phyloP scores from a whole-genome alignment of 768 basidiomycete genomes.

The Lepiota venenata region DNA sequence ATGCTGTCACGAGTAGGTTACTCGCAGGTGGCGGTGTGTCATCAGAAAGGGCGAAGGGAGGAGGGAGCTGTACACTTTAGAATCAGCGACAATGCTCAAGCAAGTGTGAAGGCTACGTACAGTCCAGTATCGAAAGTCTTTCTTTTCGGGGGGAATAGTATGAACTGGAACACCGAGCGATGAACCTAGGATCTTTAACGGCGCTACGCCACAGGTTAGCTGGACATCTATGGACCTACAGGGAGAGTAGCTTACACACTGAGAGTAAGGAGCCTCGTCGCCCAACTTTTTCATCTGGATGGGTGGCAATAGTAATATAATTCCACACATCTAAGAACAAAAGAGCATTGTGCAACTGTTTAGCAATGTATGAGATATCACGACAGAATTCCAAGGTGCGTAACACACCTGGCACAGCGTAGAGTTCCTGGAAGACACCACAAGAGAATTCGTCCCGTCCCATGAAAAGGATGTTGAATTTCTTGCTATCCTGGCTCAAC shows the following conservation, averaged over 20 bases:
- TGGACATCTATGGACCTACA: neutral
- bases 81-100: neutral
- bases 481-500: conserved; percentile 4
- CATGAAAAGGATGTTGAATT: conserved; percentile 79
- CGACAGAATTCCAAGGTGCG: neutral
- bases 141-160: conserved; percentile 55
- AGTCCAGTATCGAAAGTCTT: conserved; percentile 63
- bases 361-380: conserved; percentile 10
- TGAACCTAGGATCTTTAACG: conserved; percentile 59
- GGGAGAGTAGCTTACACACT: conserved; percentile 42
- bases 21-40: conserved; percentile 26
- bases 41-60: conserved; percentile 28
- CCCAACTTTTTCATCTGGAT: conserved; percentile 63
- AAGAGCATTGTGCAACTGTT: conserved; percentile 6
- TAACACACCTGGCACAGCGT: conserved; percentile 54
- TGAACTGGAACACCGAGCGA: conserved; percentile 51
- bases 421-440: conserved; percentile 59
- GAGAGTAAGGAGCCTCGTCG: conserved; percentile 56
- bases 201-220: conserved; percentile 43
- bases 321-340: conserved; percentile 70
- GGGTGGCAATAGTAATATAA: conserved; percentile 63
- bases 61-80: conserved; percentile 29
- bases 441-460: conserved; percentile 91
- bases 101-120: conserved; percentile 31
- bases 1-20: conserved; percentile 80